Conservation (phyloP, 306 rosid species). For the Rosa persica region DNA sequence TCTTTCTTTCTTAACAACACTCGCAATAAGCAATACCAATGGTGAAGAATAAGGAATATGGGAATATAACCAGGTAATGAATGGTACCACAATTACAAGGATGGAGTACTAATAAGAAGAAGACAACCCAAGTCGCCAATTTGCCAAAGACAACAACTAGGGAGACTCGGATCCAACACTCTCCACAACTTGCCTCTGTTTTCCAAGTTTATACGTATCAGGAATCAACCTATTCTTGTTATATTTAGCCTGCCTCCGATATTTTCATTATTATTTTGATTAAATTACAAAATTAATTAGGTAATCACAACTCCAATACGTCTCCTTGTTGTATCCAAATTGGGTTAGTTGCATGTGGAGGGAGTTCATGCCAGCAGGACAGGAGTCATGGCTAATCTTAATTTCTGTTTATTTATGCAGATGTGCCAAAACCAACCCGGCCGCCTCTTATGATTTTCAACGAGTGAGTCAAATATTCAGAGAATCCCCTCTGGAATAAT, state of each 20-base stretch:
- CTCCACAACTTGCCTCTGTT: background rate
- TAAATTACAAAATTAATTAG: too few relatives aligned
- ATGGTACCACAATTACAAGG: too few relatives aligned
- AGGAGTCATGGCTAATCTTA: background rate
- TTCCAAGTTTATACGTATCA: background rate
- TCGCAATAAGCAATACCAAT: background rate
- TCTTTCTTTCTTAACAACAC: background rate
- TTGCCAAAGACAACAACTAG: background rate
- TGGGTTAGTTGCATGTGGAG: background rate
- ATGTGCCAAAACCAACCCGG: background rate
- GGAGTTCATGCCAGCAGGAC: background rate
- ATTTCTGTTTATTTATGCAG: background rate
- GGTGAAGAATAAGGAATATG: background rate
- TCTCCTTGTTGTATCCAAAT: background rate
- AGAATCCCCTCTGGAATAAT: background rate
- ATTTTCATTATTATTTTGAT: background rate
- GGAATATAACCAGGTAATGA: background rate
- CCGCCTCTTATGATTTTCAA: background rate
- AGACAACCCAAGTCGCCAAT: constrained; percentile 13
- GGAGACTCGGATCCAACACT: background rate
- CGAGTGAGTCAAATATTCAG: too few relatives aligned
- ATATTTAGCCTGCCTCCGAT: background rate
- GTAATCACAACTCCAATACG: background rate
- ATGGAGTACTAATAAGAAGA: background rate
- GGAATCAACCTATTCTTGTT: background rate